Base-by-base conservation (phyloP, 768 basidiomycete genomes). In the Panus rudis region DNA sequence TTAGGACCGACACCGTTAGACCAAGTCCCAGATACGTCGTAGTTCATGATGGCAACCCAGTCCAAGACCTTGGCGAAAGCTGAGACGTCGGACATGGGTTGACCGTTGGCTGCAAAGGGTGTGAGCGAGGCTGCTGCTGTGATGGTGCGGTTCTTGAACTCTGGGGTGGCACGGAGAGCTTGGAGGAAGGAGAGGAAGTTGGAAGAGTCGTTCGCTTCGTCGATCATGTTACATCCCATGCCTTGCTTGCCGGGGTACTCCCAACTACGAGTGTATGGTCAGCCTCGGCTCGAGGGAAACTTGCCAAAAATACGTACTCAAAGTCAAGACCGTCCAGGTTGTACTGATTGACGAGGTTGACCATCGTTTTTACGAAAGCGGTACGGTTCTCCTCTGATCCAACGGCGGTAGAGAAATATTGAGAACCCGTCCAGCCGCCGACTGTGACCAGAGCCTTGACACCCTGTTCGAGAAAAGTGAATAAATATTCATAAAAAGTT, bases 121-220 rank as follows among this genome's bases (percentile, higher is more conserved):
- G 58, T 67, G 41, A 72, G 61, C 39, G 73, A 66, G 17, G 69
- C 68, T 3, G 76, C 76, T 20, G 73, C 68, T 20, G 74, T 69
- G 48, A 94, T 64, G 20, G 78, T 78, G 37, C 88, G 59, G 2
- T 74, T 71, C 3, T 68, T 55, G 0, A 72, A 68, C 1, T 72
- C 66, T 6, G 81, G 63, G 30, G 75, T 65, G 7, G 52, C 47
- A 32, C 86, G 78, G 17, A 94, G 76, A 25, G 74, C 71, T 51
- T 81, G 69, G 10, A 97, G 69, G 68, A 93, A 89, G 4, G 64
- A 48, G 26, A 92, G 73, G 63, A 84, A 87, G 60, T 96, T 93
- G 24, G 73, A 65, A 0, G 80, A 76, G 58, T 98, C 93, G 41
- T 70, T 47, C 1, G 41, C 6, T 8, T 35, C 6, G 17, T 59